These are phyloP conservation scores for Inonotus obliquus DNA, from an alignment of 1,284 basidiomycete species.

Conservation along the genomic window DNA sequence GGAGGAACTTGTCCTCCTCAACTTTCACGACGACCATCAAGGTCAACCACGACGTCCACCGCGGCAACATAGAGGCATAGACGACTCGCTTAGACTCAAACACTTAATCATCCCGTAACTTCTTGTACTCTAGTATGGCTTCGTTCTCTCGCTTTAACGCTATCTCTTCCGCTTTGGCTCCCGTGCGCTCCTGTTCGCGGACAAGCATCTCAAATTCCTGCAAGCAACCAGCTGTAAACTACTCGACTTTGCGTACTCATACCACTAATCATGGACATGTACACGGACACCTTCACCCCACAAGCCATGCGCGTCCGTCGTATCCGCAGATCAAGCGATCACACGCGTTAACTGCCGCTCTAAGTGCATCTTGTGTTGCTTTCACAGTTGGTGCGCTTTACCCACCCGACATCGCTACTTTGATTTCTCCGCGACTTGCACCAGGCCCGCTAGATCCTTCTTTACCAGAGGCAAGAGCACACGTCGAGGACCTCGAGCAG, in stretches of 20 bases:
- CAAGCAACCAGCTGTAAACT: neutral
- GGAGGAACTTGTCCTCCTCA: neutral
- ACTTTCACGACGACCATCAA: neutral
- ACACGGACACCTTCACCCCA: neutral
- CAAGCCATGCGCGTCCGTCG: neutral
- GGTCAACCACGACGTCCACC: neutral
- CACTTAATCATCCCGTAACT: neutral
- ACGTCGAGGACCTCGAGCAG: conserved; percentile 61
- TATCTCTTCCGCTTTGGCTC: neutral
- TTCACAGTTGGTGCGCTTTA: conserved; percentile 59
- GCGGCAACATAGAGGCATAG: neutral
- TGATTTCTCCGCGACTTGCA: conserved; percentile 68
- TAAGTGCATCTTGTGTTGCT: conserved; percentile 21
- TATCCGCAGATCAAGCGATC: conserved; percentile 3
- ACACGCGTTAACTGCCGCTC: conserved; percentile 7
- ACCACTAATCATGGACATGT: neutral
- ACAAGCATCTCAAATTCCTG: neutral
- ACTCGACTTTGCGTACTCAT: neutral
- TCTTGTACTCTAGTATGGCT: neutral
- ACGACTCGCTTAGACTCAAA: neutral
- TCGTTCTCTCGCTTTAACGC: neutral
- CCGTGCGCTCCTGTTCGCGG: too few relatives aligned
- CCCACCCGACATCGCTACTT: conserved; percentile 54
- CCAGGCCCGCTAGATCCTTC: conserved; percentile 63
- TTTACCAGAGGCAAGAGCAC: conserved; percentile 56